Evolutionary conservation across 495 filamentous ascomycete species (phyloP), one percentile per base, ranked within the genome.

Genomic region (Trichoderma virens): DNA sequence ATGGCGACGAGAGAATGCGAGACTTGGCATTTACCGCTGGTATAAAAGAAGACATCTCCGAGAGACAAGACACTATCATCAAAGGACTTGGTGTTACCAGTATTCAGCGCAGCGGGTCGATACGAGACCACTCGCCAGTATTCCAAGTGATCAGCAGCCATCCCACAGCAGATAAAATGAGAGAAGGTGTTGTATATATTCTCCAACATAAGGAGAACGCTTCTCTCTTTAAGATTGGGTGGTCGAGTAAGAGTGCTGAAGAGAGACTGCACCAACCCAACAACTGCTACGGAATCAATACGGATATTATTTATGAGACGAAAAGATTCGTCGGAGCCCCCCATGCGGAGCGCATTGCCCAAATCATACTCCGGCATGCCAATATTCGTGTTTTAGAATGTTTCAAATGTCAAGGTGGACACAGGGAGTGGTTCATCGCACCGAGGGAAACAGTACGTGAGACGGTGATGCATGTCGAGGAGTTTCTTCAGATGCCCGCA

Each of bases 401-500:
- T 23, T 20, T 23, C 20, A 5, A 47, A 25, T 47, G 43, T n/a
- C 18, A 47, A 25, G 43, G 43, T 9, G 43, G 43, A 20, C 43
- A 47, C 43, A 47, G 43, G 9, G 43, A 47, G 43, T 47, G 43
- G 43, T 47, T 47, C 20, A 8, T 9, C 2, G 43, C 43, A 20
- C 18, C 18, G 1, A 47, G 43, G 20, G n/a, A 47, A 25, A 47
- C 43, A 23, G 43, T 47, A 23, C 43, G 18, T 9, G 43, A 47
- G n/a, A 47, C 43, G 18, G 43, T 47, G 4, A 47, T 47, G 43
- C 20, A 20, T 2, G 43, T 47, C 1, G 43, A 47, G 23, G 43
- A 47, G 43, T 47, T 47, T 47, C 18, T 47, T n/a, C n/a, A 47
- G n/a, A 47, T 47, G 43, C 43, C 43, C 43, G 43, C 43, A 20